These are phyloP conservation scores for Fraxinus velutina DNA, from an alignment of 305 asterid genomes.

Conservation along the genomic window DNA sequence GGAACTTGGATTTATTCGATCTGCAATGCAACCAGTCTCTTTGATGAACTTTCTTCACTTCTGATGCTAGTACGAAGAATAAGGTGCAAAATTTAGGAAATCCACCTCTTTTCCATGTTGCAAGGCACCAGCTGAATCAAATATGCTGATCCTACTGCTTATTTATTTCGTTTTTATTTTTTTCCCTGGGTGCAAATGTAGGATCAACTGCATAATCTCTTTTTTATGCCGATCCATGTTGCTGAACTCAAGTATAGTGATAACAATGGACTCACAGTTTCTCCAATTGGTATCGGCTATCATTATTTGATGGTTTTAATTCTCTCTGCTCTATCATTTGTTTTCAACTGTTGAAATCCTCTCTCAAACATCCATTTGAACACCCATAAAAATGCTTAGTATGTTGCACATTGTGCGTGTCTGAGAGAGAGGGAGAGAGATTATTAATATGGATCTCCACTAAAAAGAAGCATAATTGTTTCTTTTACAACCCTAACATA, in stretches of 20 bases:
- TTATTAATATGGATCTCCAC: background rate
- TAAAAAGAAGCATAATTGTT: background rate
- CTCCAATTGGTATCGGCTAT: background rate
- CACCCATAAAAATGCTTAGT: background rate
- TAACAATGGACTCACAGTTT: background rate
- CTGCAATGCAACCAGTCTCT: background rate
- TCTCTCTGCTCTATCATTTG: background rate
- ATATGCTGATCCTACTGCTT: background rate
- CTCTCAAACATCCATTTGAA: background rate
- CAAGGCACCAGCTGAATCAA: background rate
- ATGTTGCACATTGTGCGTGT: background rate
- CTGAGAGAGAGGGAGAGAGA: background rate
- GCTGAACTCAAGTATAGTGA: background rate
- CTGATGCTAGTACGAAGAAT: background rate
- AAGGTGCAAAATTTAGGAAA: background rate
- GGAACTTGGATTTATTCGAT: background rate
- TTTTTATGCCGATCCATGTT: background rate
- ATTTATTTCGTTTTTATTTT: background rate
- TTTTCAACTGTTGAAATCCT: background rate
- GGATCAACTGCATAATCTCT: background rate
- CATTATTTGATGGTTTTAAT: background rate
- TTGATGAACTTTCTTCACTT: background rate
- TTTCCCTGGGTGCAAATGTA: background rate
- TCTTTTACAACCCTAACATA: constrained; percentile 24
- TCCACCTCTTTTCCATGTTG: background rate